These are phyloP conservation scores for Geosmithia morbida DNA, from an alignment of 2,329 filamentous ascomycete genomes.

Conservation along the genomic window DNA sequence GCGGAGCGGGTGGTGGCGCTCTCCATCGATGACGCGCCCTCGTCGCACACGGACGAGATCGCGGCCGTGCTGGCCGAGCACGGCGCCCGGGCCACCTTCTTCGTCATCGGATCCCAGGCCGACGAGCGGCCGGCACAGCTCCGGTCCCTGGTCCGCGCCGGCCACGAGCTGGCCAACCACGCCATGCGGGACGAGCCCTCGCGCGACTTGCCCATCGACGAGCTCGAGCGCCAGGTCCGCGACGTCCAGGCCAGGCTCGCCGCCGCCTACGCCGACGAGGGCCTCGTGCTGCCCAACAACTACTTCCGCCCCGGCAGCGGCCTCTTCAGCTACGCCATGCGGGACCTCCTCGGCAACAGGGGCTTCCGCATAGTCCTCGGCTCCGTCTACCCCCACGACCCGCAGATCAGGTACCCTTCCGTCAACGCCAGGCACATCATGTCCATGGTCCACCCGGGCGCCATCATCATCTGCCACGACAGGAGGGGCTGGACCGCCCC, in stretches of 20 bases:
- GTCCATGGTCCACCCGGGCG: conserved; percentile 63
- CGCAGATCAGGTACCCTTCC: conserved; percentile 57
- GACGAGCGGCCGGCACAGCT: conserved; percentile 38
- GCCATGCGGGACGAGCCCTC: conserved; percentile 79
- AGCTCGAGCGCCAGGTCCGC: conserved; percentile 48
- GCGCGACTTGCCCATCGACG: conserved; percentile 39
- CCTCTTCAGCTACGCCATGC: conserved; percentile 63
- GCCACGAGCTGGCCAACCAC: conserved; percentile 72
- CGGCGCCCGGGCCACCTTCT: conserved; percentile 68
- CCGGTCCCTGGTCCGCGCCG: conserved; percentile 39
- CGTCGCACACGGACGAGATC: conserved; percentile 55
- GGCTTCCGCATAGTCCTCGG: conserved; percentile 67
- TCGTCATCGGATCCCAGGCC: conserved; percentile 73
- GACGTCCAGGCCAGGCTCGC: conserved; percentile 48
- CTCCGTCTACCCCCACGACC: conserved; percentile 78
- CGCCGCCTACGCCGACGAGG: conserved; percentile 36
- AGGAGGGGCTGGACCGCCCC: conserved; percentile 67
- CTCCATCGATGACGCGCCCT: conserved; percentile 80
- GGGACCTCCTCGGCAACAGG: conserved; percentile 39
- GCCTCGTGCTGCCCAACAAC: conserved; percentile 30
- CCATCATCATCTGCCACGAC: conserved; percentile 79
- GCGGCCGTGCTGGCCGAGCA: conserved; percentile 50
- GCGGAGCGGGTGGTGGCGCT: conserved; percentile 57
- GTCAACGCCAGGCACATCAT: conserved; percentile 68
- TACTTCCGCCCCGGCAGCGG: conserved; percentile 79